Evolutionary conservation across 176 grass and related monocot genomes (phyloP), one percentile per base, ranked within the genome.

Genomic region (Eleusine indica): DNA sequence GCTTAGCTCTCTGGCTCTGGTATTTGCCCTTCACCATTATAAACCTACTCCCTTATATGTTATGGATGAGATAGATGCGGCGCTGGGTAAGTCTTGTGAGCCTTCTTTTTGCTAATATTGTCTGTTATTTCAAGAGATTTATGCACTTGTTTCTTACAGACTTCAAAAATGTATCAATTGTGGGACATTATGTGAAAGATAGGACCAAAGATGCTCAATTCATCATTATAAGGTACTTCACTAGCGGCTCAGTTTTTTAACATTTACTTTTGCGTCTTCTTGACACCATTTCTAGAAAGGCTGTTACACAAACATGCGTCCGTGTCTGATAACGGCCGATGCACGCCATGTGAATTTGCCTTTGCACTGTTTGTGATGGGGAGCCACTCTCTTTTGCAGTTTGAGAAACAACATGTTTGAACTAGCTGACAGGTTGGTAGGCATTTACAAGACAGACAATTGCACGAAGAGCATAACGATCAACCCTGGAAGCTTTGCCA

Each of bases 21-120:
- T 98, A 37, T 98, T 98, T 91, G 93, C 93, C n/a, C 96, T 98
- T 78, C 96, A 98, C 78, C 96, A 98, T 86, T 98, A 98, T 84
- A 98, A 98, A 88, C 96, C 96, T 14, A 98, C 96, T 38, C 96
- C 96, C 10, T 81, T 98, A 4, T 98, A 95, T 90, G 96, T 98
- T 62, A 98, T 95, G 96, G 96, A 98, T 61, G 96, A 98, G 83
- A 98, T 98, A 62, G 96, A 98, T 91, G 96, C 96, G 71, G 96
- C 96, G 7, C 82, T 98, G 49, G 96, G 96, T 98, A 91, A 82
- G 82, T 71, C 40, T 43, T 65, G 48, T 19, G 5, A 19, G 38
- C 51, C 22, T 79, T 62, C 12, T 66, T 30, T 71, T 72, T 30
- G 14, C 52, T 54, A 63, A 39, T 42, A 62, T 0, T 14, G 9